Conservation (phyloP, 176 grass and related monocot species). For the Pontederia crassipes region DNA sequence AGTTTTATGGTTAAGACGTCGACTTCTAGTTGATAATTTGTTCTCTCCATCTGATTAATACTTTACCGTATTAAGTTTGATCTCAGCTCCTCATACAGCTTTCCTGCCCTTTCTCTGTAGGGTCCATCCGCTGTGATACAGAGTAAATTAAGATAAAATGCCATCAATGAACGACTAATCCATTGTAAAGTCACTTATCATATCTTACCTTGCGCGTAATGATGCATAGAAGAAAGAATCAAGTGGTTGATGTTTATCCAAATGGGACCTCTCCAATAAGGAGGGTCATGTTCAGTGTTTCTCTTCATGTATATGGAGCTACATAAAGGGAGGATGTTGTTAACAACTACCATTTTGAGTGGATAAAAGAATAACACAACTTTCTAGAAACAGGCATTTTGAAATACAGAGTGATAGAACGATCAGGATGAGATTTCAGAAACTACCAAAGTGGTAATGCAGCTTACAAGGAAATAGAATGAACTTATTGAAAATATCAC, state of each 20-base stretch:
- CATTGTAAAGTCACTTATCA: background rate
- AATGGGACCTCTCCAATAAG: constrained; percentile 97
- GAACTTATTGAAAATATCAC: no score
- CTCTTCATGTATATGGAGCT: constrained; percentile 93
- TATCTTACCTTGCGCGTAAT: constrained; percentile 62
- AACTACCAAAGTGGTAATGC: no score
- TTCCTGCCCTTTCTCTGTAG: constrained; percentile 41
- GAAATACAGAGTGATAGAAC: no score
- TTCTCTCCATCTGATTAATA: constrained; percentile 2
- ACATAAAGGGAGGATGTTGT: constrained; percentile 22
- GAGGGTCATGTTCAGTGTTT: constrained; percentile 81
- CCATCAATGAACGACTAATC: background rate
- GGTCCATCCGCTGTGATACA: constrained; percentile 59
- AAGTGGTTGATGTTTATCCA: constrained; percentile 99
- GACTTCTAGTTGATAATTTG: constrained; percentile 1
- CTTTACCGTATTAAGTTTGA: constrained; percentile 83
- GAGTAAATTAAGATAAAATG: background rate
- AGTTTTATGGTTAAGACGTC: background rate
- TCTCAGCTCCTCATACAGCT: constrained; percentile 57
- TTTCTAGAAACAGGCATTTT: no score
- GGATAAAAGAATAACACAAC: no score
- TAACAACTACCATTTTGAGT: constrained; percentile 2
- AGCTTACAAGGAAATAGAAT: no score
- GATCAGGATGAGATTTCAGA: no score
- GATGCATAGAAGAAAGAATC: constrained; percentile 80